Evolutionary conservation across 2,329 filamentous ascomycete species (phyloP).

Genomic region (Aspergillus brunneoviolaceus): DNA sequence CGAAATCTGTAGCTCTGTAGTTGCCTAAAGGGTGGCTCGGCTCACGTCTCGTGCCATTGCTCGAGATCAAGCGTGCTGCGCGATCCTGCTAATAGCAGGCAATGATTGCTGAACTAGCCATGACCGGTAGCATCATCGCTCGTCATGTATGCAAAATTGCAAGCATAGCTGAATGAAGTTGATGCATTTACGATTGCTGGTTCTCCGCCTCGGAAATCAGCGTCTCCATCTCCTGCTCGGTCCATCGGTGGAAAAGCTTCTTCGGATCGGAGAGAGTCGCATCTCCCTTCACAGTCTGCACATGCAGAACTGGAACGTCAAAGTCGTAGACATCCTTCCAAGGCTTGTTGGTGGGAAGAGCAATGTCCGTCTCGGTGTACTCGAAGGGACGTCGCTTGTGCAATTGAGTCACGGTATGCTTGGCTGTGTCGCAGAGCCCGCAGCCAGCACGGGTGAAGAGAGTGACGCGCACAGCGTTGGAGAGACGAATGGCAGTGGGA

Average conservation of each 20-base stretch:
- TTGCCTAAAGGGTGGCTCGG: no score
- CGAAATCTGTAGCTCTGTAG: no score
- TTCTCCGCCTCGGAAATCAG: slow-evolving; percentile 53
- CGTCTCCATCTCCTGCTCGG: slow-evolving; percentile 55
- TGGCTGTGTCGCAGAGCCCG: slow-evolving; percentile 61
- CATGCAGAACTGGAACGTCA: slow-evolving; percentile 63
- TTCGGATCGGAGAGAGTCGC: slow-evolving; percentile 58
- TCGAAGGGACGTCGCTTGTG: slow-evolving; percentile 54
- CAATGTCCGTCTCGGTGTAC: slow-evolving; percentile 61
- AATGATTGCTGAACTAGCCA: no score
- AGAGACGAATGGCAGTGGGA: slow-evolving; percentile 30
- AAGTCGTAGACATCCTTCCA: slow-evolving; percentile 65
- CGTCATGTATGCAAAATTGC: no score
- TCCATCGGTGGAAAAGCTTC: slow-evolving; percentile 65
- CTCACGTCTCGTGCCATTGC: no score
- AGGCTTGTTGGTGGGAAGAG: slow-evolving; percentile 52
- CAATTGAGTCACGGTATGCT: slow-evolving; percentile 55
- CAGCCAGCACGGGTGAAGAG: slow-evolving; percentile 62
- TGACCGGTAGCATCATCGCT: no score
- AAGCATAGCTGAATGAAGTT: background rate
- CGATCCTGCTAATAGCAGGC: no score
- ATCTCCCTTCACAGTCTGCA: slow-evolving; percentile 48
- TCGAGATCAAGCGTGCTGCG: no score
- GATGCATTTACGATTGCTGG: background rate
- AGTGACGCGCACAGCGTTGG: slow-evolving; percentile 49